Evolutionary conservation across 805 yeast species (phyloP), one percentile per base, ranked within the genome.

Genomic region (Candida nitratophila): DNA sequence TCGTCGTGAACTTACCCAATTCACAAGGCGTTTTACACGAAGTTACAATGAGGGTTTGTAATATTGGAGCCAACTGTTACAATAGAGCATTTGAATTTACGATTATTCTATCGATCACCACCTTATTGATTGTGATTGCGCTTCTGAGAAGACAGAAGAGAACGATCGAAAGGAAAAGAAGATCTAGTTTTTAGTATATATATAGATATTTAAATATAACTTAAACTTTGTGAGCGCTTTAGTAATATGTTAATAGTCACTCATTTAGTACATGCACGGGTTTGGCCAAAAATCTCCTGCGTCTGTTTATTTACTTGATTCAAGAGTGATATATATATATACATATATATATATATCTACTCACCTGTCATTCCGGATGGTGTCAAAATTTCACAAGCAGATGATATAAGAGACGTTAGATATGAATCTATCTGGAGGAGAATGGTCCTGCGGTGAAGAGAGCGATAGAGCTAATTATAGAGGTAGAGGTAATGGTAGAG

Each of bases 11-110:
- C 10, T 38, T 38, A 22, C 26, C 35, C 10, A 20, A 31, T 15
- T 17, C 44, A n/a, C 41, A 46, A 8, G 24, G 21, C 12, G 39
- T 17, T 3, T 39, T 44, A 40, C 16, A 20, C 4, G 15, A 26
- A 15, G 20, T 21, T 10, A 26, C 41, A 24, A 26, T 52, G n/a
- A 34, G 39, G 4, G 45, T 56, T 9, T 64, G 69, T 50, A 42
- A 53, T 9, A 40, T 51, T 21, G 56, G 59, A 1, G 49, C 43
- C 12, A 45, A 41, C 1, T 65, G 69, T 44, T 74, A 74, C 49
- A 63, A 57, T 44, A 57, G 59, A 6, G 73, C 74, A 1, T 77
- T 74, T 49, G 48, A 56, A 37, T 40, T 68, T 34, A 66, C 76
- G 10, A 17, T 37, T 16, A 27, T 44, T 9, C 17, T 39, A 9